A percentile compares a stretch with the other conserved stretches of the same genome.
Evolutionary conservation across 2,329 filamentous ascomycete genomes (phyloP).

Genomic region (Cercospora sojina): DNA sequence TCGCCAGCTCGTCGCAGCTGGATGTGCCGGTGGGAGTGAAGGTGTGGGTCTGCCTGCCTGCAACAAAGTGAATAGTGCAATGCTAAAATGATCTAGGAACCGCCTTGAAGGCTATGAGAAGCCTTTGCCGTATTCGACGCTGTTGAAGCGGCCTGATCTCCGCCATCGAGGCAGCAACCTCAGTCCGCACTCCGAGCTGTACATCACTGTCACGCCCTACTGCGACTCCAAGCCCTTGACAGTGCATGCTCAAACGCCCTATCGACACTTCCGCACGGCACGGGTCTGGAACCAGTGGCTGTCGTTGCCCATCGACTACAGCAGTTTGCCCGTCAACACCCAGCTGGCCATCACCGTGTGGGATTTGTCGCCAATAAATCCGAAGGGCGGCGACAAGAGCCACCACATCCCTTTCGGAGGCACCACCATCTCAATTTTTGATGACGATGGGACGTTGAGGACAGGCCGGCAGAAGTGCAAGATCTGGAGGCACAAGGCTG

Average conservation of each 20-base stretch:
- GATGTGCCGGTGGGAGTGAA: conserved; percentile 66
- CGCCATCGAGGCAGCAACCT: conserved; percentile 85
- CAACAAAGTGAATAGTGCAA: neutral
- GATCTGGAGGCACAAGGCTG: conserved; percentile 75
- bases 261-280: conserved; percentile 79
- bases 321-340: conserved; percentile 75
- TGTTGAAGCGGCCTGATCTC: conserved; percentile 75
- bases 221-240: conserved; percentile 93
- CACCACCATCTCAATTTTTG: conserved; percentile 89
- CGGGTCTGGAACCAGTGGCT: conserved; percentile 95
- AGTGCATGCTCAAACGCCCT: conserved; percentile 86
- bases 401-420: conserved; percentile 91
- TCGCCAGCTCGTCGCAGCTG: conserved; percentile 83
- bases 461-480: conserved; percentile 92
- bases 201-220: conserved; percentile 90
- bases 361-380: conserved; percentile 83
- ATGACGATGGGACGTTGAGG: conserved; percentile 83
- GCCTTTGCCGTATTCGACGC: conserved; percentile 70
- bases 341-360: conserved; percentile 90
- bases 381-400: conserved; percentile 65
- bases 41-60: conserved; percentile 53
- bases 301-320: conserved; percentile 78
- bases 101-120: conserved; percentile 76
- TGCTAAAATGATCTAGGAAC: conserved; percentile 44
- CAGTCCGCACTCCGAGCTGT: conserved; percentile 82